Base-by-base conservation (phyloP, 2,329 filamentous ascomycete species). In the Pleomassaria siparia region DNA sequence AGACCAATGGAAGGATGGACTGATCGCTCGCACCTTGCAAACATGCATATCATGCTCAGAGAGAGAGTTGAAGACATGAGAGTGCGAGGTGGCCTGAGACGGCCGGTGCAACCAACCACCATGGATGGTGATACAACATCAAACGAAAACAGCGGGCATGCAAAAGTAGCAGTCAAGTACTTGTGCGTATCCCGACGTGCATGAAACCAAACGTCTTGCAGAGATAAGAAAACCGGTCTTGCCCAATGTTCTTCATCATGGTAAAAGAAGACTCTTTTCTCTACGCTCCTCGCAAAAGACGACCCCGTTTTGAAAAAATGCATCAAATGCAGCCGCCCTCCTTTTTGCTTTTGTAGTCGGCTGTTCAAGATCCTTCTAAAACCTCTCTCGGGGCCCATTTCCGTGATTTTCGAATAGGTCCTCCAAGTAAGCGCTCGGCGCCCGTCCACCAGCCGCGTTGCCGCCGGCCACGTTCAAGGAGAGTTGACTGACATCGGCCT, bases 361-460 rank as follows among this genome's bases (percentile, higher is more conserved):
- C 42, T n/a, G 53, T 43, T 58, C 46, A 22, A 57, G 52, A 42
- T 63, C 41, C 30, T 44, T 44, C 63, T 68, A 69, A 43, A 62
- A 68, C 50, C 67, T 55, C 39, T 67, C 65, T 45, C 60, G 52
- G 26, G 63, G 56, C 11, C 55, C 67, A 42, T 63, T 67, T 18
- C 73, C 74, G 62, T 91, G 86, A 54, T 88, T 88, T 63, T 91
- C 89, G 51, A 96, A 86, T 41, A 97, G 72, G 68, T 96, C 91
- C 50, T 97, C 91, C 30, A 97, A 77, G 67, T 91, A 96, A 15
- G 90, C 89, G 68, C 89, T 95, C 0, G 92, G 92, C 13, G 91
- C 87, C 47, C 91, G 80, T 47, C 84, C 84, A 44, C 83, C 86
- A 12, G 83, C 78, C 2, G 56, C 63, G 30, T 43, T 61, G 21